Conservation (phyloP, 768 basidiomycete species). For the Clavulina sp. region DNA sequence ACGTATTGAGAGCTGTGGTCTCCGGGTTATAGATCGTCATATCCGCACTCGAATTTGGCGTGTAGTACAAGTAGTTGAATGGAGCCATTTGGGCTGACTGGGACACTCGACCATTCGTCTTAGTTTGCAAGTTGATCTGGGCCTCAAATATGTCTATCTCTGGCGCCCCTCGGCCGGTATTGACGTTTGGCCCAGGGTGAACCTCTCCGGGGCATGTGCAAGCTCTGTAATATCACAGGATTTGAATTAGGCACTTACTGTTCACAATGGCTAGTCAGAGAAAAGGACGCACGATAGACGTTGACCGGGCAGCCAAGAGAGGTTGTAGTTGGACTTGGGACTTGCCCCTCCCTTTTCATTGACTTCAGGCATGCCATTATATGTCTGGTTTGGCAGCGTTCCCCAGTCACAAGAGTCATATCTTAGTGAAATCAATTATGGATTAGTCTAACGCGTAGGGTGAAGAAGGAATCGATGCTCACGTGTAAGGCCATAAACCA, state of each 20-base stretch:
- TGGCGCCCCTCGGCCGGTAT: conserved; percentile 48
- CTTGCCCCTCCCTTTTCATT: conserved; percentile 44
- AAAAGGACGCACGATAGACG: conserved; percentile 37
- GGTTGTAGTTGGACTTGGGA: conserved; percentile 25
- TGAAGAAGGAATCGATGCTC: conserved; percentile 15
- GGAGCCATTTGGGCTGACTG: conserved; percentile 61
- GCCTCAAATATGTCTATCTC: conserved; percentile 77
- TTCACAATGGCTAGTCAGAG: no score
- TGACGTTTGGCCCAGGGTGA: conserved; percentile 51
- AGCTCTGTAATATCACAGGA: conserved; percentile 22
- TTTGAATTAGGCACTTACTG: no score
- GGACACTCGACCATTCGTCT: conserved; percentile 46
- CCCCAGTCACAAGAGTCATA: conserved; percentile 42
- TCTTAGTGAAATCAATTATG: conserved; percentile 10
- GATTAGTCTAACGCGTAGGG: background rate
- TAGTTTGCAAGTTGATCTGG: conserved; percentile 31
- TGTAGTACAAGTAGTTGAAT: conserved; percentile 29
- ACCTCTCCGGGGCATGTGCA: conserved; percentile 62
- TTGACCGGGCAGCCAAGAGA: conserved; percentile 72
- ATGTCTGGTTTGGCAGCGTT: conserved; percentile 36
- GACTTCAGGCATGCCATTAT: conserved; percentile 30
- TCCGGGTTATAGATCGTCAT: conserved; percentile 34
- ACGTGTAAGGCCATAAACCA: conserved; percentile 73
- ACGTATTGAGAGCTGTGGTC: conserved; percentile 42
- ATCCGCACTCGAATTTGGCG: conserved; percentile 27